Conservation (phyloP, 1,284 basidiomycete genomes). For the Boletus coffeatus region DNA sequence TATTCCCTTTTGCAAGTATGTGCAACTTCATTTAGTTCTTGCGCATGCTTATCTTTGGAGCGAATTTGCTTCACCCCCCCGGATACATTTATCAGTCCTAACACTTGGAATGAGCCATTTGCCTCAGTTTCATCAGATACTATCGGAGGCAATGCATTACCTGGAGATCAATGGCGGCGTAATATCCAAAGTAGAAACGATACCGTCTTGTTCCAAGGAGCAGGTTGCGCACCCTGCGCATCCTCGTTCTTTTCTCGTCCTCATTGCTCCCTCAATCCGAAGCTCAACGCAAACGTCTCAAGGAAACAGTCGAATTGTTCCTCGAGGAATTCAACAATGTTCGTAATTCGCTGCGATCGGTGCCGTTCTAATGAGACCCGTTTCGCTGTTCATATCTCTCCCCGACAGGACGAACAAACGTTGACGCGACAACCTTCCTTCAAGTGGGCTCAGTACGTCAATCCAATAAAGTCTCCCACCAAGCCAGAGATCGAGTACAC, state of each 20-base stretch:
- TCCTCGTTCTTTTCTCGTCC: conserved; percentile 2
- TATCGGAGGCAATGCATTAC: conserved; percentile 25
- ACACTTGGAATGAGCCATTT: conserved; percentile 54
- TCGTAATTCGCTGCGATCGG: conserved; percentile 20
- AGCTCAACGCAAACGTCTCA: conserved; percentile 67
- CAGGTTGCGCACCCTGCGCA: conserved; percentile 52
- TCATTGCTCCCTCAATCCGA: conserved; percentile 4
- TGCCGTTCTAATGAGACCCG: conserved; percentile 7
- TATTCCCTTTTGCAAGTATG: conserved; percentile 60
- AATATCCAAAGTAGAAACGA: conserved; percentile 63
- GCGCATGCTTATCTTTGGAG: conserved; percentile 32
- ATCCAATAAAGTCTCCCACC: conserved; percentile 70
- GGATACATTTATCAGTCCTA: conserved; percentile 71
- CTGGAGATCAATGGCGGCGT: conserved; percentile 33
- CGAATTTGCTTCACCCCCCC: conserved; percentile 58
- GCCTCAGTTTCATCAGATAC: conserved; percentile 40
- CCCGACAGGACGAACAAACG: conserved; percentile 46
- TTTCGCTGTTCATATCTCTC: conserved; percentile 9
- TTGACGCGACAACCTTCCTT: conserved; percentile 70
- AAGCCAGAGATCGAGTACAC: conserved; percentile 66
- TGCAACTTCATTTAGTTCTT: neutral
- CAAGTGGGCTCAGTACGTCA: conserved; percentile 75
- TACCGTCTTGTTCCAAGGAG: conserved; percentile 71
- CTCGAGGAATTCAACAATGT: conserved; percentile 56
- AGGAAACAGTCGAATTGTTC: conserved; percentile 52